Evolutionary conservation across 2,329 filamentous ascomycete species (phyloP), one percentile per base, ranked within the genome.

Genomic region (Xylaria sp.): DNA sequence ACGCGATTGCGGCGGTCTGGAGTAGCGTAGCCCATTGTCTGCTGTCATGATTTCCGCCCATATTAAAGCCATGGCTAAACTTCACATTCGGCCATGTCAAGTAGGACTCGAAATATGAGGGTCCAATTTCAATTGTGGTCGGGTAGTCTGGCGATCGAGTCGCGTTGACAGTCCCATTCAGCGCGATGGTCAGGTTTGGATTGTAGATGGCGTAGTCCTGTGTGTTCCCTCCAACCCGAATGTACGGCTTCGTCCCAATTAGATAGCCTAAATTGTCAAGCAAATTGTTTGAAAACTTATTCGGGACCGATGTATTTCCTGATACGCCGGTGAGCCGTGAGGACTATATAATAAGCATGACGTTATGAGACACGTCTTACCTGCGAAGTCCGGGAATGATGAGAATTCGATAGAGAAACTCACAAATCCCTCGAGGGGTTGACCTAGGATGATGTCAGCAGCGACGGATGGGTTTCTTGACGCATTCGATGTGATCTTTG

Each of bases 161-260:
- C 0, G 82, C 81, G 64, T 88, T 81, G 60, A 85, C 80, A 1
- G 83, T 87, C 35, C 88, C 88, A 59, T 88, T 82, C 10, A 86
- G 79, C 5, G 85, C 85, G 6, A 81, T 79, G 0, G 81, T 75
- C 5, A 89, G 83, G 3, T 82, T 83, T 1, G 83, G 78, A 70
- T 90, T 84, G 77, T 88, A 91, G 44, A 91, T 81, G 5, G 87
- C 87, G 71, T 86, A 89, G 79, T 91, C 88, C 78, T 91, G 89
- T 0, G 89, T 90, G 73, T 90, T 91, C n/a, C 89, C 89, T 3
- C 89, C 88, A 1, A 91, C 87, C 18, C 89, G 82, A 64, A 91
- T 86, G 72, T 87, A 83, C 1, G 89, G 89, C 69, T 88, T 89
- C 6, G 81, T 82, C 9, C 88, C 88, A 16, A 81, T 82, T 3